These are phyloP conservation scores for Sextonia rubra DNA, from an alignment of 164 flowering plant species.

Conservation along the genomic window DNA sequence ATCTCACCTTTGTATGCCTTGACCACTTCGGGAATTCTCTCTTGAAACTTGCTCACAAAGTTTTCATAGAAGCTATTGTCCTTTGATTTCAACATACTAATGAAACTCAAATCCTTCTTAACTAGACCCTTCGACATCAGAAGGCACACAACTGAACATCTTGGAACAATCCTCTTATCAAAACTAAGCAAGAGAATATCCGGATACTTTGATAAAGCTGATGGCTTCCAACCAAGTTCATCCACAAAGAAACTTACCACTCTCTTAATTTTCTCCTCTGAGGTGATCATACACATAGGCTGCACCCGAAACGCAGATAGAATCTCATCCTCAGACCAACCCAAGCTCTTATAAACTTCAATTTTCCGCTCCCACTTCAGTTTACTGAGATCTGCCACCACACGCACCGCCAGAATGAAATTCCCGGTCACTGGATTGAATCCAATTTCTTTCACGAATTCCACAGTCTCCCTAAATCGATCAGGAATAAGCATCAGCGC, in stretches of 20 bases:
- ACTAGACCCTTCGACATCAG: slow-evolving; percentile 5
- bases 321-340: slow-evolving; percentile 24
- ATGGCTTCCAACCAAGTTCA: slow-evolving; percentile 9
- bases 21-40: slow-evolving; percentile 2
- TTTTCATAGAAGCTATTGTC: slow-evolving; percentile 8
- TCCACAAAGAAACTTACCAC: slow-evolving; percentile 16
- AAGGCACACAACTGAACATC: slow-evolving; percentile 3
- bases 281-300: slow-evolving; percentile 13
- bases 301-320: slow-evolving; percentile 8
- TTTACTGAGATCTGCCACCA: not conserved
- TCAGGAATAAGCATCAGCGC: not conserved
- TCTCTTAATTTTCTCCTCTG: slow-evolving; percentile 17
- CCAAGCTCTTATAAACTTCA: slow-evolving; percentile 18
- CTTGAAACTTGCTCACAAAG: slow-evolving; percentile 1
- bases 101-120: not conserved
- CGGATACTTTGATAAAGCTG: not conserved
- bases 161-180: slow-evolving; percentile 18
- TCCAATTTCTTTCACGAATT: slow-evolving; percentile 13
- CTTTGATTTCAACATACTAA: not conserved
- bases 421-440: slow-evolving; percentile 3
- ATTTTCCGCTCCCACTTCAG: slow-evolving; percentile 15
- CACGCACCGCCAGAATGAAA: slow-evolving; percentile 11
- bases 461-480: slow-evolving; percentile 4
- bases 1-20: not conserved
- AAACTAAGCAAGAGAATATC: not conserved